Conservation (phyloP, 1,139 yeast genomes). For the Taiozyma onychis region DNA sequence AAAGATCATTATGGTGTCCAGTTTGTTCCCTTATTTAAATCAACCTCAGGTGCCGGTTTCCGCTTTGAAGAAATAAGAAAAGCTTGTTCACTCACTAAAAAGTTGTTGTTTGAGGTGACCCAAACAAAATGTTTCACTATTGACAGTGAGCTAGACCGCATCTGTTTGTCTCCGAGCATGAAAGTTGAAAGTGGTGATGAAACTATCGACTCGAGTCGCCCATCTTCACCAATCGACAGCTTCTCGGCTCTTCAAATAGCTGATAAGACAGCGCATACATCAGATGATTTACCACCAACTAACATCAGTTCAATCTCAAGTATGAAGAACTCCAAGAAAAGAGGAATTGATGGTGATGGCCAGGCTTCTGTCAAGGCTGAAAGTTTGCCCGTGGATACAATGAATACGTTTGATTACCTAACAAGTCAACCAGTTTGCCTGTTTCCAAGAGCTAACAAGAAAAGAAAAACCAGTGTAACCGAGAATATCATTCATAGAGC, state of each 20-base stretch:
- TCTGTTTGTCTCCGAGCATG: background rate
- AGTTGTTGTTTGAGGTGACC: slow-evolving; percentile 8
- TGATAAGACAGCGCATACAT: background rate
- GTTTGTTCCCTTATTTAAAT: slow-evolving; percentile 4
- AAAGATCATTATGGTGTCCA: slow-evolving; percentile 1
- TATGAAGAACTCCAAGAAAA: background rate
- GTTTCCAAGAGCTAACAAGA: slow-evolving; percentile 10
- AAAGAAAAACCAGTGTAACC: slow-evolving; percentile 8
- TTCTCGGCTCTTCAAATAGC: slow-evolving; percentile 8
- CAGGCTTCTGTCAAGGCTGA: background rate
- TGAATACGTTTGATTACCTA: background rate
- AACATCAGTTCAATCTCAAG: background rate
- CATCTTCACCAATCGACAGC: slow-evolving; percentile 3
- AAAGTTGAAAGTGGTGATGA: slow-evolving; percentile 1
- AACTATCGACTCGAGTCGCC: slow-evolving; percentile 10
- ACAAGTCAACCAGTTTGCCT: slow-evolving; percentile 16
- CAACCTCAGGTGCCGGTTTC: background rate
- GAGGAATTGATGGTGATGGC: slow-evolving; percentile 1
- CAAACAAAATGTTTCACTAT: slow-evolving; percentile 11
- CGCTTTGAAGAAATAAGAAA: background rate
- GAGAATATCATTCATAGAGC: background rate
- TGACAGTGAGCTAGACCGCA: slow-evolving; percentile 8
- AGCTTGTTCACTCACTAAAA: slow-evolving; percentile 1
- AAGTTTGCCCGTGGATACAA: background rate
- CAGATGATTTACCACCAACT: slow-evolving; percentile 4